phyloP scores from a whole-genome alignment of 108 stramenopile genomes.

The Nitzschia sp. region DNA sequence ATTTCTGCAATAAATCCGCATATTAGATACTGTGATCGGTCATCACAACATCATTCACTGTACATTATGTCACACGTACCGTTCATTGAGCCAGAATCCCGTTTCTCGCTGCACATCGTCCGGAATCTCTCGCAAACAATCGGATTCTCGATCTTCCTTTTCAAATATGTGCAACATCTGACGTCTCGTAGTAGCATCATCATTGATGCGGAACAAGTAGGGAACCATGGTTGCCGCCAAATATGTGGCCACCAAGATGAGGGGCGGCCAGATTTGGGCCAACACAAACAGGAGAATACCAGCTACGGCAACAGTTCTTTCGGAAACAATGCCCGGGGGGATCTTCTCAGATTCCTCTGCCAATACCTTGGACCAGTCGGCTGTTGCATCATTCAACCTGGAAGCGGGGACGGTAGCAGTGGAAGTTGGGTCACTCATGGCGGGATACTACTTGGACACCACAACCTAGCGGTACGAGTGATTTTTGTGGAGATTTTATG shows the following conservation, averaged over 20 bases:
- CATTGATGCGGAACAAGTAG: constrained; percentile 56
- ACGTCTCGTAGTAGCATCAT: constrained; percentile 48
- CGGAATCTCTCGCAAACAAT: constrained; percentile 31
- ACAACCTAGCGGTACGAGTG: no score
- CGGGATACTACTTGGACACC: no score
- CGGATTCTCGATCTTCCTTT: constrained; percentile 47
- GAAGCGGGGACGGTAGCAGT: no score
- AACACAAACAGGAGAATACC: constrained; percentile 26
- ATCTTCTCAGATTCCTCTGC: background rate
- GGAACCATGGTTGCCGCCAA: constrained; percentile 30
- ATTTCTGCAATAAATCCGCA: constrained; percentile 11
- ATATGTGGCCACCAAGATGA: constrained; percentile 29
- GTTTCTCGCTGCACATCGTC: constrained; percentile 46
- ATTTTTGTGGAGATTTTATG: no score
- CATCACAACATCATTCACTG: constrained; percentile 7
- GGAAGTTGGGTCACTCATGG: no score
- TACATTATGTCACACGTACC: constrained; percentile 31
- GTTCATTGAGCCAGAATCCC: constrained; percentile 47
- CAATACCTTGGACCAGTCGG: background rate
- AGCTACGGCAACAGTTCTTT: background rate
- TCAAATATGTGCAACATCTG: constrained; percentile 49
- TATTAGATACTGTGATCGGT: background rate
- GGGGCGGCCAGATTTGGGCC: constrained; percentile 35
- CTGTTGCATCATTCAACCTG: no score
- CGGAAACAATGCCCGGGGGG: background rate